phyloP scores from a whole-genome alignment of 495 filamentous ascomycete genomes.

The Penicillium pancosmium region DNA sequence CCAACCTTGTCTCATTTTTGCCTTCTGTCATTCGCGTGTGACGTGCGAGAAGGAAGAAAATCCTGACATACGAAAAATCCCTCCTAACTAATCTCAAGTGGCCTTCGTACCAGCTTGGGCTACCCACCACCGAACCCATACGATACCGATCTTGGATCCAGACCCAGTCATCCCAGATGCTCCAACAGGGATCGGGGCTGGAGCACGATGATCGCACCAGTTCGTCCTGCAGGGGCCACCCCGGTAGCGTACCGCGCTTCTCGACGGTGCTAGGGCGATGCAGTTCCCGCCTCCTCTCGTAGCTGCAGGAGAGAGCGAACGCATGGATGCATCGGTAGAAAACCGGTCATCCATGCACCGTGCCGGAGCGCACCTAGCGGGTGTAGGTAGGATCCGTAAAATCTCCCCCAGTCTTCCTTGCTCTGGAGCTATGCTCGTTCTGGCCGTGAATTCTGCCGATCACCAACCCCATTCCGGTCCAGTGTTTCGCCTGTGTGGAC shows the following conservation, averaged over 20 bases:
- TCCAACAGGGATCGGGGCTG: constrained; percentile 1
- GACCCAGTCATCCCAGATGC: constrained; percentile 1
- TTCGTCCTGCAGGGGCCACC: constrained; percentile 3
- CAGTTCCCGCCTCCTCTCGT: background rate
- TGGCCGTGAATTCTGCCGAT: constrained; percentile 14
- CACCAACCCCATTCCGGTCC: constrained; percentile 17
- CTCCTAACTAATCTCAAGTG: background rate
- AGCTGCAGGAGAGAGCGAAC: background rate
- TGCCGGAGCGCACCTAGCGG: too few species aligned
- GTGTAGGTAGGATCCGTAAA: background rate
- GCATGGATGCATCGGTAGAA: constrained; percentile 4
- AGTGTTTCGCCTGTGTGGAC: constrained; percentile 29
- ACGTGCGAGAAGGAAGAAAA: background rate
- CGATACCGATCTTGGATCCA: constrained; percentile 1
- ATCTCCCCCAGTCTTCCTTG: constrained; percentile 4
- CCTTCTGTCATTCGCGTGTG: constrained; percentile 19
- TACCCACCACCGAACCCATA: background rate
- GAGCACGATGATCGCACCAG: constrained; percentile 2
- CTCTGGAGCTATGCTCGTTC: constrained; percentile 13
- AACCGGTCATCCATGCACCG: constrained; percentile 1
- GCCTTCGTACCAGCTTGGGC: too few species aligned
- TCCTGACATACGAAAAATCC: background rate
- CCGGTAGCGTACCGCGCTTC: constrained; percentile 1
- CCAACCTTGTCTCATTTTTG: constrained; percentile 20
- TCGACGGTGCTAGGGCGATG: background rate